Base-by-base conservation (phyloP, 2,329 filamentous ascomycete species). In the Botrytis deweyae region DNA sequence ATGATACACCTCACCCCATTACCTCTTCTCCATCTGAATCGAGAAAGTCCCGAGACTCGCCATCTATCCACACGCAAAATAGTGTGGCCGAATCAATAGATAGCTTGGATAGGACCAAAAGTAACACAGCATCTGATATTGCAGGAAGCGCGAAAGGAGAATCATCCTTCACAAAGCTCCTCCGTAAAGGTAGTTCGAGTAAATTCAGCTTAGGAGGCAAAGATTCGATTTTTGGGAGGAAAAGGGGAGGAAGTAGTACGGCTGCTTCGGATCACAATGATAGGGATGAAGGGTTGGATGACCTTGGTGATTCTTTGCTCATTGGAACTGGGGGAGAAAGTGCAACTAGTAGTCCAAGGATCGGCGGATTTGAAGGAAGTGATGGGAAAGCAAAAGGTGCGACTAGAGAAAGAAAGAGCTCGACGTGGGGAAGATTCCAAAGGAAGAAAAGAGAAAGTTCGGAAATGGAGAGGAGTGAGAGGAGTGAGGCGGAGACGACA, bases 131-230 rank as follows among this genome's bases (percentile, higher is more conserved):
- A 4, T 89, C 88, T 8, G 89, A 91, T 55, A 82, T 86, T 29
- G 78, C 80, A 36, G 84, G 84, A 4, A 82, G 82, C 49, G 75
- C 81, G 44, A 88, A 87, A 78, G 84, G 89, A 67, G 79, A 79
- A 29, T 87, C 88, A 20, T 77, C 72, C 83, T 90, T 76, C 84
- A 86, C 79, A 88, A 74, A 90, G 80, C 84, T 91, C 67, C 87
- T 91, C 73, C 87, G 89, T 46, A 91, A 91, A 82, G 88, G 89
- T 68, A 90, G 88, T 80, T 89, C 88, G 10, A 86, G 88, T 81
- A 91, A 91, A 82, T 91, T 91, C 80, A 88, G 88, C 78, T 87
- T 80, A 75, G 84, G 80, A 33, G 84, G 85, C 70, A 91, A 89
- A 78, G 86, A 88, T 65, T 85, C 86, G 16, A 81, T 88, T 40